Base-by-base conservation (phyloP, 768 basidiomycete species). In the Pleurotus pulmonarius region DNA sequence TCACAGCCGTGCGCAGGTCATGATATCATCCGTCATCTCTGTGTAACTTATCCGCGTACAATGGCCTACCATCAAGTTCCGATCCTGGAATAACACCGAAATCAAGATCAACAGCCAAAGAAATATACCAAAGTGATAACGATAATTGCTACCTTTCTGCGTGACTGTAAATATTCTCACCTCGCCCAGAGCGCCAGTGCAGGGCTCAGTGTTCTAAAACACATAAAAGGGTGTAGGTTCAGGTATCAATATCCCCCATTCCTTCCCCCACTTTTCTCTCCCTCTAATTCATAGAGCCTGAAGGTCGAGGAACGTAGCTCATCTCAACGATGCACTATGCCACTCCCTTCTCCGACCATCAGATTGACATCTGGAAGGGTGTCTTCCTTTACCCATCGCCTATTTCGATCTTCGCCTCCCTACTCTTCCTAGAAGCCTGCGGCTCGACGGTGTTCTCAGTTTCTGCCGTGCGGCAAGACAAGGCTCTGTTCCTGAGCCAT, bases 291-390 rank as follows among this genome's bases (percentile, higher is more conserved):
- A 0, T 15, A 3, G 16, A 15, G 7, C 29, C 18, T 40, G 51
- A 5, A 41, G 16, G 38, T 52, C 1, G 37, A 22, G n/a, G 16
- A n/a, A 39, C 26, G 25, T 53, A 40, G 37, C 37, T n/a, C 51
- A 43, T 26, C 51, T 8, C 51, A 52, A 18, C 51, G 51, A 49
- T 6, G 15, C 9, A 9, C 51, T 39, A 41, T 53, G 37, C 51
- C 51, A 53, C 51, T 53, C 22, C 24, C 51, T 53, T 53, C 51
- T 53, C 51, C 51, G 51, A 53, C 29, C 39, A 52, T 52, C 51
- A 53, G 37, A 9, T 37, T 34, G 51, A 20, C 25, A 39, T 39
- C 18, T 53, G 51, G 51, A 53, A 40, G 18, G 12, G 22, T 53
- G 37, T 18, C 16, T 53, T 53, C 51, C 0, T 15, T 18, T 41